These are phyloP conservation scores for Penicillium sp. DNA, from an alignment of 2,329 filamentous ascomycete species.

Conservation along the genomic window DNA sequence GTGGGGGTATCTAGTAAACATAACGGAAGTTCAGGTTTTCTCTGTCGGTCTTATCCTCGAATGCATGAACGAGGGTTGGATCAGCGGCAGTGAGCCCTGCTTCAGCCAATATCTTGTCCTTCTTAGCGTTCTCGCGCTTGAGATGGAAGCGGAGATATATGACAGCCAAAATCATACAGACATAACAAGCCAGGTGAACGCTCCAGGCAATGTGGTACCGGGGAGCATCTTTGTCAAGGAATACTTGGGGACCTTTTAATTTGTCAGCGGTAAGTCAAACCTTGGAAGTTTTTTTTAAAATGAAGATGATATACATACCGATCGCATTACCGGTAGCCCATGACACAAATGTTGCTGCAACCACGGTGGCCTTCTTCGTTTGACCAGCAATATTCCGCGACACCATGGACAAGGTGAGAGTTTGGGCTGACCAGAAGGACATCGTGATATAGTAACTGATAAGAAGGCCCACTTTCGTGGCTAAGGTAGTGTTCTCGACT, in stretches of 20 bases:
- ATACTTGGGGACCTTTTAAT: conserved; percentile 58
- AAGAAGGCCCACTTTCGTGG: conserved; percentile 65
- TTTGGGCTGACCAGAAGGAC: conserved; percentile 74
- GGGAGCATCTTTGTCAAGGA: conserved; percentile 59
- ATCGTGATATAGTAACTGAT: conserved; percentile 74
- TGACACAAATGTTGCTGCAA: conserved; percentile 68
- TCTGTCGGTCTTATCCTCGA: conserved; percentile 63
- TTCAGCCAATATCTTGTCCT: conserved; percentile 49
- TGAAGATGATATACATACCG: conserved; percentile 40
- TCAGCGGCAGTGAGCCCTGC: conserved; percentile 46
- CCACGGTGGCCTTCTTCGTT: conserved; percentile 68
- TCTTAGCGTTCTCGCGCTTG: conserved; percentile 55
- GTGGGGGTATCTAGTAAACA: conserved; percentile 41
- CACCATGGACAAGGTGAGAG: conserved; percentile 65
- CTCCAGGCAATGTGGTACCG: conserved; percentile 69
- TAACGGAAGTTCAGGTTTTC: conserved; percentile 63
- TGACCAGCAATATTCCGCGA: conserved; percentile 69
- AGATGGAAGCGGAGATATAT: conserved; percentile 4
- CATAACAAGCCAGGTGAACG: conserved; percentile 69
- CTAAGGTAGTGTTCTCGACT: conserved; percentile 52
- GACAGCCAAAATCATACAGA: conserved; percentile 51
- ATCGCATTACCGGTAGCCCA: conserved; percentile 69
- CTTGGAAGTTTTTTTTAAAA: background rate
- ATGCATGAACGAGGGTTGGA: conserved; percentile 52
- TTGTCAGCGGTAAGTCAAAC: background rate